Conservation (phyloP, 805 yeast species). For the Lipomyces anomalus region DNA sequence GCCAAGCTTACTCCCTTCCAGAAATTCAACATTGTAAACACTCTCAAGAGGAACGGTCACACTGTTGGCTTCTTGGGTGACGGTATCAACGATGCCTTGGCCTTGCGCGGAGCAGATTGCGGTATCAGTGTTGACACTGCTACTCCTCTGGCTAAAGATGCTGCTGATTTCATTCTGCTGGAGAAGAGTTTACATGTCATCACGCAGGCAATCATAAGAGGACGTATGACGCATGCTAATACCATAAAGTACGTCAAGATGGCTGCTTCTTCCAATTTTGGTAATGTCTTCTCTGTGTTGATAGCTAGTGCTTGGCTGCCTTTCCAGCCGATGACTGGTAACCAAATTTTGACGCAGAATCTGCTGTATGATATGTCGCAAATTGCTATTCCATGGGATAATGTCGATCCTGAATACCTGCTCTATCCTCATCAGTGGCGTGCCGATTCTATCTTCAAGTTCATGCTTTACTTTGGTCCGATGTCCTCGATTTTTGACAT, state of each 20-base stretch:
- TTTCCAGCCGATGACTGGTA: constrained; percentile 26
- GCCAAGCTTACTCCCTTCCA: constrained; percentile 43
- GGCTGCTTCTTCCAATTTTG: constrained; percentile 45
- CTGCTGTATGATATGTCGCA: constrained; percentile 22
- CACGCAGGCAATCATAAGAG: constrained; percentile 47
- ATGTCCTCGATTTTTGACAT: constrained; percentile 21
- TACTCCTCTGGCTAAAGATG: constrained; percentile 51
- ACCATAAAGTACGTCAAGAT: constrained; percentile 36
- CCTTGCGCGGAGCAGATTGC: constrained; percentile 48
- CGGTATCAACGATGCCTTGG: constrained; percentile 53
- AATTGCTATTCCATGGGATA: constrained; percentile 25
- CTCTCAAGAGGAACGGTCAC: constrained; percentile 37
- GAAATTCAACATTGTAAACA: constrained; percentile 47
- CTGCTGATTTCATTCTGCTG: constrained; percentile 47
- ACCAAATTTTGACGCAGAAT: constrained; percentile 23
- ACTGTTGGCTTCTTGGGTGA: constrained; percentile 52
- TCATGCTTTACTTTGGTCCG: constrained; percentile 22
- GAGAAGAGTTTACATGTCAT: constrained; percentile 47
- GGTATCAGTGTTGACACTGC: constrained; percentile 54
- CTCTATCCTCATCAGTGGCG: constrained; percentile 21
- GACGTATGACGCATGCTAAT: constrained; percentile 39
- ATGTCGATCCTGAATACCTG: constrained; percentile 22
- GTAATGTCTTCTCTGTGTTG: constrained; percentile 47
- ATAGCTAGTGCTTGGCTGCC: constrained; percentile 34
- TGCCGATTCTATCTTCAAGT: constrained; percentile 22